Evolutionary conservation across 352 stramenopile species (phyloP).

Genomic region (Phytophthora aleatoria): DNA sequence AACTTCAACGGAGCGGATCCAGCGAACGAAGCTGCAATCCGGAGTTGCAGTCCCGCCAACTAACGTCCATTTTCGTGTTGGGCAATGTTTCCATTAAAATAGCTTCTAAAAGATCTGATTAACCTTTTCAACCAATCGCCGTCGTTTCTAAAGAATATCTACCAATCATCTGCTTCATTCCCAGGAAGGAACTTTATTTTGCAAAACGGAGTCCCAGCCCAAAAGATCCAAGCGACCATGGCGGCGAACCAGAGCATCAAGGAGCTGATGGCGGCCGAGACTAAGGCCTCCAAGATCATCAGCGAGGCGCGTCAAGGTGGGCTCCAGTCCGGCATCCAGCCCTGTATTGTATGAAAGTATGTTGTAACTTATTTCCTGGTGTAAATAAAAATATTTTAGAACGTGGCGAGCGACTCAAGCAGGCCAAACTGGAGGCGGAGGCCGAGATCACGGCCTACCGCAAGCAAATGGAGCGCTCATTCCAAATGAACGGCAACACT

Average conservation of each 20-base stretch:
- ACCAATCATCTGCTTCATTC: constrained; percentile 13
- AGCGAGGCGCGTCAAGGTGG: constrained; percentile 83
- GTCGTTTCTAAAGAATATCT: background rate
- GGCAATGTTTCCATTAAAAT: constrained; percentile 22
- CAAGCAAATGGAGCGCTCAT: constrained; percentile 85
- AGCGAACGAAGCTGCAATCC: constrained; percentile 31
- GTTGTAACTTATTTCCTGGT: background rate
- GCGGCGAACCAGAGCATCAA: constrained; percentile 89
- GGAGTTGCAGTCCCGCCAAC: background rate
- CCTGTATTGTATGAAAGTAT: background rate
- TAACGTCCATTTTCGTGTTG: too few species aligned
- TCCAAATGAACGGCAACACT: constrained; percentile 87
- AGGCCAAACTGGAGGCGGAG: constrained; percentile 88
- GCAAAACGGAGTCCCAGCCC: background rate
- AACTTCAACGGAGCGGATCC: background rate
- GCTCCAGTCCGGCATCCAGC: background rate
- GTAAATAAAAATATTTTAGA: constrained; percentile 38
- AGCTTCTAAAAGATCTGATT: background rate
- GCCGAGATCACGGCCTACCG: constrained; percentile 85
- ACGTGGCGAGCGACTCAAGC: constrained; percentile 84
- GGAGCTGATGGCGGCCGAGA: constrained; percentile 90
- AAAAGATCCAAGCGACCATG: constrained; percentile 51
- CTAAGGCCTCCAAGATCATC: constrained; percentile 91
- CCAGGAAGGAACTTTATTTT: constrained; percentile 13
- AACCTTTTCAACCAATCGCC: too few species aligned